Conservation (phyloP, 2,329 filamentous ascomycete genomes). For the Pseudocercospora cruenta region DNA sequence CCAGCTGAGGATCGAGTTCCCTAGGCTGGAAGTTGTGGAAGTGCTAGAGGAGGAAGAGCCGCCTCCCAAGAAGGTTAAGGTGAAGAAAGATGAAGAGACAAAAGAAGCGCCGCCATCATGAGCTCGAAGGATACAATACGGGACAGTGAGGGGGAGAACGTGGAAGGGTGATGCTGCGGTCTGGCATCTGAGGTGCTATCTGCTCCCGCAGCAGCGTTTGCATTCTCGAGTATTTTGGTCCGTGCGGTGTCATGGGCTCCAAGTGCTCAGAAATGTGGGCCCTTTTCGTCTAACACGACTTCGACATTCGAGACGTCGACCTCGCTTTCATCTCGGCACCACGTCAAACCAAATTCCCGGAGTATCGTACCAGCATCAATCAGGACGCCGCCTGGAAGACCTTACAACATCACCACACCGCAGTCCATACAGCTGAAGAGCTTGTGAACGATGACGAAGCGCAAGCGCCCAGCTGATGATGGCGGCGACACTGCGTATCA, state of each 20-base stretch:
- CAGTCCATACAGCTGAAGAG: too few relatives aligned
- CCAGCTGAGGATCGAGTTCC: conserved; percentile 37
- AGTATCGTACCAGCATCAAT: too few relatives aligned
- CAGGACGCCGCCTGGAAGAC: too few relatives aligned
- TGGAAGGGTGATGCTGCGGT: neutral
- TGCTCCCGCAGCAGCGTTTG: neutral
- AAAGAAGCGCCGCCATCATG: neutral
- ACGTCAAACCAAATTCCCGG: too few relatives aligned
- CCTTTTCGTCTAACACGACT: neutral
- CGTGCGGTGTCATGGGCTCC: neutral
- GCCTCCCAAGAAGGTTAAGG: neutral
- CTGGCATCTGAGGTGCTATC: neutral
- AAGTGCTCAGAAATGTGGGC: neutral
- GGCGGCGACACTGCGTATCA: neutral
- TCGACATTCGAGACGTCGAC: neutral
- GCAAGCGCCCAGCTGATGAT: neutral
- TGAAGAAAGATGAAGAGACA: neutral
- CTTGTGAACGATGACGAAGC: neutral
- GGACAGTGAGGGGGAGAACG: neutral
- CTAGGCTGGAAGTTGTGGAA: conserved; percentile 38
- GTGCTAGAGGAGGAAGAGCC: conserved; percentile 42
- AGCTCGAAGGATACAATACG: neutral
- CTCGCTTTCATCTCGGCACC: neutral
- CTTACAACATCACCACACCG: too few relatives aligned
- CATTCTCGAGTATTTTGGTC: neutral